A percentile compares a stretch with the other conserved stretches of the same genome.
These are phyloP conservation scores for Hypomontagnella monticulosa DNA, from an alignment of 495 filamentous ascomycete genomes.

Conservation along the genomic window DNA sequence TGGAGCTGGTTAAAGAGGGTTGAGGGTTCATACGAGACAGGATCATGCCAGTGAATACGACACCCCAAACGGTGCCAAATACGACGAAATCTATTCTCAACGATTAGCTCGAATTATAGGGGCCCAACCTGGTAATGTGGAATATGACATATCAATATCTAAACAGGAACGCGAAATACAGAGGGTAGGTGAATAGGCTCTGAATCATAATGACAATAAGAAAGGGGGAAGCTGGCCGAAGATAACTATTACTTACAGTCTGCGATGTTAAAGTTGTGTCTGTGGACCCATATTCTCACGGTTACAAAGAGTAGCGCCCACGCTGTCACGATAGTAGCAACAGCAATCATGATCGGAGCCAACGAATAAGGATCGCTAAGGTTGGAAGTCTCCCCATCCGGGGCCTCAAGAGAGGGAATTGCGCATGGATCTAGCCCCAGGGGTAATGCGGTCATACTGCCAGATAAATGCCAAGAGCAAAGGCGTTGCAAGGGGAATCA, in stretches of 20 bases:
- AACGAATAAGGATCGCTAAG: constrained; percentile 6
- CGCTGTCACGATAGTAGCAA: neutral
- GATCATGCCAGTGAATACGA: constrained; percentile 24
- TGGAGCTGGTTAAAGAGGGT: neutral
- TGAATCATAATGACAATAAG: too few relatives aligned
- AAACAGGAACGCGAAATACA: too few relatives aligned
- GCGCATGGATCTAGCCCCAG: constrained; percentile 1
- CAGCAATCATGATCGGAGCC: constrained; percentile 15
- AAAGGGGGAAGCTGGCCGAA: too few relatives aligned
- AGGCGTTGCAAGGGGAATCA: too few relatives aligned
- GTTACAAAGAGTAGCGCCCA: neutral
- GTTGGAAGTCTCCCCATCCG: constrained; percentile 5
- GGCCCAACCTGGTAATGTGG: too few relatives aligned
- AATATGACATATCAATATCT: too few relatives aligned
- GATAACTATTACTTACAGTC: constrained; percentile 10
- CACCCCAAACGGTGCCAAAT: constrained; percentile 34
- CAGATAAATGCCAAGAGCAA: too few relatives aligned
- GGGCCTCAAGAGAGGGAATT: neutral
- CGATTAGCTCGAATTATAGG: neutral
- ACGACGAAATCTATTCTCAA: constrained; percentile 12
- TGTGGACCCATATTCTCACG: constrained; percentile 6
- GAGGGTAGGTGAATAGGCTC: too few relatives aligned
- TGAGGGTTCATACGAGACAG: neutral
- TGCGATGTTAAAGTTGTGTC: neutral
- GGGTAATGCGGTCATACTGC: neutral